These are phyloP conservation scores for Platanthera zijinensis DNA, from an alignment of 106 monocot genomes.

Conservation along the genomic window DNA sequence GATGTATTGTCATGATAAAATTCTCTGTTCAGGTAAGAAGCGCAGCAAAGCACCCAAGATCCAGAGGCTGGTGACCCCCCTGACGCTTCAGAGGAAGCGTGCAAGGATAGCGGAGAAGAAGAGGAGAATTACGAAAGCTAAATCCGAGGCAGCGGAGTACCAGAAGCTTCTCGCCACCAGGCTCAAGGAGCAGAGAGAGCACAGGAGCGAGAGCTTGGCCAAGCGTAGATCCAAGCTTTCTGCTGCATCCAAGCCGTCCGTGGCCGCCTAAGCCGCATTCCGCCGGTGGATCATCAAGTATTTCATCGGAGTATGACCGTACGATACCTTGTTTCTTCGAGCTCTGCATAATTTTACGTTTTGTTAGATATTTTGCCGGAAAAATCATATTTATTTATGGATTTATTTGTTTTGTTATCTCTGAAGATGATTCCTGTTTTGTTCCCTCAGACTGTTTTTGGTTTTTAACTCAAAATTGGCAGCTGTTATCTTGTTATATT, in stretches of 20 bases:
- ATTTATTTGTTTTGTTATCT: no score
- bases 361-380: no score
- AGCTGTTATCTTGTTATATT: no score
- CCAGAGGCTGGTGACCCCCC: constrained; percentile 24
- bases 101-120: constrained; percentile 25
- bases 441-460: no score
- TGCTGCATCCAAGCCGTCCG: constrained; percentile 16
- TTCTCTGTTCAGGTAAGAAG: constrained; percentile 11
- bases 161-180: constrained; percentile 25
- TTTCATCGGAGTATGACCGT: no score
- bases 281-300: no score
- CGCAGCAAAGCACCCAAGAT: constrained; percentile 26
- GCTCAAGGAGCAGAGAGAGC: constrained; percentile 29
- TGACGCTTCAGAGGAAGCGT: constrained; percentile 23
- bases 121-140: constrained; percentile 24
- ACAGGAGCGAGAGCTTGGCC: constrained; percentile 26
- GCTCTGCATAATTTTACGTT: no score
- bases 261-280: constrained; percentile 6
- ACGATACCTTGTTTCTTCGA: no score
- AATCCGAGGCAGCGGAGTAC: constrained; percentile 25
- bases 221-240: constrained; percentile 24
- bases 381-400: no score
- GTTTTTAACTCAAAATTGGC: no score
- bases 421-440: no score
- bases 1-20: no score